Evolutionary conservation across 768 basidiomycete species (phyloP), one percentile per base, ranked within the genome.

Genomic region (Podaxis sp.): DNA sequence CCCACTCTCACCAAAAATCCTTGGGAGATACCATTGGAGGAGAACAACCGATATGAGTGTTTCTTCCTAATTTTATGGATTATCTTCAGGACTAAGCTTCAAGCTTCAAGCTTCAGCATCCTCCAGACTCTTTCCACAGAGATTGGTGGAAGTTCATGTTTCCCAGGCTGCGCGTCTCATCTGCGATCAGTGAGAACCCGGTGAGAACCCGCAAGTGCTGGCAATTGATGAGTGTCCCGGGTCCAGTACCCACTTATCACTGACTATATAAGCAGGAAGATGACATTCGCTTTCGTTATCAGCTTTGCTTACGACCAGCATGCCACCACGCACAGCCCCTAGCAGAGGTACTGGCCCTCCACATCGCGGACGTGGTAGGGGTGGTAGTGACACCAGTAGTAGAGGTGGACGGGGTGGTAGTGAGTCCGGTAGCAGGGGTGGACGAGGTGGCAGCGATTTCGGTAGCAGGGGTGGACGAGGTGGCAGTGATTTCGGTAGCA

Each of bases 241-340:
- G 61, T 62, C 55, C 47, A 29, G 36, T 33, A 46, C 25, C 38
- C 41, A 46, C 22, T 40, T 36, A 36, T 40, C 25, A n/a, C 40
- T 46, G 15, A 29, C 17, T 33, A 59, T 61, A 62, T 56, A 55
- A 62, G 19, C 36, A 36, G 15, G 54, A 19, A 25, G 40, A 24
- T 57, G 36, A 17, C 40, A 27, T 5, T 24, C 15, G 2, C 22
- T 52, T 56, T 33, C 38, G 36, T 62, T 53, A 52, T 56, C 61
- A 43, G 54, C 55, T 54, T 63, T 61, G 58, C 66, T 56, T 60
- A 46, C 50, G 43, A 66, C 40, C 37, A 51, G 17, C 38, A 82
- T 82, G 80, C 80, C 80, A 64, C 78, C 81, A 37, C 72, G 76
- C 53, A 70, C 68, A 62, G 65, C 75, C 46, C 68, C 69, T 40